These are phyloP conservation scores for Xanthoconium purpureum DNA, from an alignment of 768 basidiomycete species.

Conservation along the genomic window DNA sequence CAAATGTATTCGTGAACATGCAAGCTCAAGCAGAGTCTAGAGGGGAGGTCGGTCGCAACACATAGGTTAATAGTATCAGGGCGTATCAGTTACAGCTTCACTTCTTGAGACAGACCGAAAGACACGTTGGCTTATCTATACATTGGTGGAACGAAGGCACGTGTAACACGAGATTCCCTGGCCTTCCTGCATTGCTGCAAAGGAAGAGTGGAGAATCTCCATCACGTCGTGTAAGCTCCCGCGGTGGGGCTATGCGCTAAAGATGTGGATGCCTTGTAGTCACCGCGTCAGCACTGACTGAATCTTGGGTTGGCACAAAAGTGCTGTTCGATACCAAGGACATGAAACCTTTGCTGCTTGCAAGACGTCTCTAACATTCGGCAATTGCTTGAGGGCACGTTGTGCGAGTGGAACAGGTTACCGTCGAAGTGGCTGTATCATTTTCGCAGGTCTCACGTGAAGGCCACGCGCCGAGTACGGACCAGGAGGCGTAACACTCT, in stretches of 20 bases:
- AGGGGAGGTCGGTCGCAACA: not conserved
- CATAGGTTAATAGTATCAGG: not conserved
- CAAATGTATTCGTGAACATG: not conserved
- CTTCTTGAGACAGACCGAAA: not conserved
- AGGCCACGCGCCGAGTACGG: slow-evolving; percentile 31
- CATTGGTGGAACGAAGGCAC: slow-evolving; percentile 8
- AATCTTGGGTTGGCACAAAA: not conserved
- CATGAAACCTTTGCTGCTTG: too few species aligned
- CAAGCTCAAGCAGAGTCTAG: not conserved
- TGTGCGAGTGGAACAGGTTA: not conserved
- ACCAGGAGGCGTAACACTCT: slow-evolving; percentile 32
- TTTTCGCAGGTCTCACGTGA: slow-evolving; percentile 28
- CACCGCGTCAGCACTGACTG: not conserved
- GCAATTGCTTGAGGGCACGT: not conserved
- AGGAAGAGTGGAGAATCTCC: slow-evolving; percentile 28
- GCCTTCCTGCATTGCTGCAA: slow-evolving; percentile 20
- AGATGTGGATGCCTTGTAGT: slow-evolving; percentile 14
- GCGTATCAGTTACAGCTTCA: not conserved
- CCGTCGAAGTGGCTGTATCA: slow-evolving; percentile 14
- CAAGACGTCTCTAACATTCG: not conserved
- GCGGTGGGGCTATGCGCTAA: slow-evolving; percentile 18
- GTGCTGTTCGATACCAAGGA: not conserved
- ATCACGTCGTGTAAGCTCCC: slow-evolving; percentile 15
- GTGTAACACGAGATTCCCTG: slow-evolving; percentile 20
- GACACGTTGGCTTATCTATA: not conserved